Conservation (phyloP, 2,329 filamentous ascomycete genomes). For the Penicillium sclerotigenum region DNA sequence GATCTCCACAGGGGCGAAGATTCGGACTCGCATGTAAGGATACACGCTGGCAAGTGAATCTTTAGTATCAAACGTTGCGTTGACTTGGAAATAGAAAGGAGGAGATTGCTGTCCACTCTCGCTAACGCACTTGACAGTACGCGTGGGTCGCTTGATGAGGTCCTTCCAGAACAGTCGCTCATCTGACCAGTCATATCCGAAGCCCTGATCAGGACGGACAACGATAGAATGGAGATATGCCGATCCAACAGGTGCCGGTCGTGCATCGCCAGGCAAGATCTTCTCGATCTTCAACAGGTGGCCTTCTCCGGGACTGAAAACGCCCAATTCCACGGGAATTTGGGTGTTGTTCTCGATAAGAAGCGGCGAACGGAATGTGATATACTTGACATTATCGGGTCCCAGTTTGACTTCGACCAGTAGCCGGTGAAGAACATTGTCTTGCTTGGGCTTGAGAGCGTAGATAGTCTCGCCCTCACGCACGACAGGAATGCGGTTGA, state of each 20-base stretch:
- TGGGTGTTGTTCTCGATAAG: conserved; percentile 95
- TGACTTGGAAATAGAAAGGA: conserved; percentile 95
- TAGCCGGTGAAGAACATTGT: conserved; percentile 80
- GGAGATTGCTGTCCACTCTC: conserved; percentile 73
- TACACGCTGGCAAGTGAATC: conserved; percentile 82
- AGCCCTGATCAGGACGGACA: conserved; percentile 88
- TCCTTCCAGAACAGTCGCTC: conserved; percentile 93
- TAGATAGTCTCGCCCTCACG: conserved; percentile 94
- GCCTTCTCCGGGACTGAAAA: conserved; percentile 82
- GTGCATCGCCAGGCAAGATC: conserved; percentile 83
- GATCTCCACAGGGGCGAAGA: conserved; percentile 88
- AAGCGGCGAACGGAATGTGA: conserved; percentile 88
- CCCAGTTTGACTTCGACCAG: conserved; percentile 89
- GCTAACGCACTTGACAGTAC: conserved; percentile 82
- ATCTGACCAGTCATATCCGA: conserved; percentile 92
- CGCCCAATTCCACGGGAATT: conserved; percentile 88
- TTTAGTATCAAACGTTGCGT: conserved; percentile 77
- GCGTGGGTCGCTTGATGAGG: conserved; percentile 75
- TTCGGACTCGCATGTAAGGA: conserved; percentile 88
- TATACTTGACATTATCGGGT: conserved; percentile 95
- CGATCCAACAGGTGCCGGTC: conserved; percentile 87
- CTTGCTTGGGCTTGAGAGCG: conserved; percentile 80
- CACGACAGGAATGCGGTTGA: conserved; percentile 83
- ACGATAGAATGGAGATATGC: conserved; percentile 86
- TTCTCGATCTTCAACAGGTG: conserved; percentile 97